Base-by-base conservation (phyloP, 345 rosid species). In the Corchorus capsularis region DNA sequence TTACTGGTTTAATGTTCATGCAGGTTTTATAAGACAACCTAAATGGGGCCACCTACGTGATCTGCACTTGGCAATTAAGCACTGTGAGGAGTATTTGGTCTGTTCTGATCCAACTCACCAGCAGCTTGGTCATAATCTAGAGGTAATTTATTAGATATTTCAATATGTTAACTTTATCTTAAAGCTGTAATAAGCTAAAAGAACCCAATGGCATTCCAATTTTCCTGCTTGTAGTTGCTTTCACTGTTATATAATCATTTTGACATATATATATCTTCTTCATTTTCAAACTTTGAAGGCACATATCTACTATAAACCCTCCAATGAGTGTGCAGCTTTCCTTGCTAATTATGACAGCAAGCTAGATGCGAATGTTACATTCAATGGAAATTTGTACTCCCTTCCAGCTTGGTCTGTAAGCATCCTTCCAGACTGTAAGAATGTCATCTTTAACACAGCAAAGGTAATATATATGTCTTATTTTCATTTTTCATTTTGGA, bases 341-440 rank as follows among this genome's bases (percentile, higher is more conserved):
- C 87, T 90, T 17, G 90, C 94, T 22, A 90, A 90, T 77, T 86
- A 72, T 63, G 89, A 82, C 75, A 77, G 75, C 66, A 66, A 45
- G 35, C 66, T 72, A 67, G 89, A 90, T 71, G 91, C 88, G 17
- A 79, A 71, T 10, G 89, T 85, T 69, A 78, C 80, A 8, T 90
- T 88, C 74, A 85, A 86, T 5, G 89, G 91, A 73, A 79, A 83
- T 1, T 45, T 62, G 5, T 86, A 86, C 80, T 86, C 77, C 73
- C 91, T 90, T 74, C 89, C 94, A 5, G 88, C 94, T 73, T 90
- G 93, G 93, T 90, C 93, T 20, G 91, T 90, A 16, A 90, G 93
- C 88, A 88, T 90, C 68, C 90, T 90, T 49, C 90, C 93, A 15
- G 93, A 90, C 73, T 90, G 91, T 67, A 85, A 77, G 80, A 85